Conservation (phyloP, 2,329 filamentous ascomycete species). For the Didymella sp. region DNA sequence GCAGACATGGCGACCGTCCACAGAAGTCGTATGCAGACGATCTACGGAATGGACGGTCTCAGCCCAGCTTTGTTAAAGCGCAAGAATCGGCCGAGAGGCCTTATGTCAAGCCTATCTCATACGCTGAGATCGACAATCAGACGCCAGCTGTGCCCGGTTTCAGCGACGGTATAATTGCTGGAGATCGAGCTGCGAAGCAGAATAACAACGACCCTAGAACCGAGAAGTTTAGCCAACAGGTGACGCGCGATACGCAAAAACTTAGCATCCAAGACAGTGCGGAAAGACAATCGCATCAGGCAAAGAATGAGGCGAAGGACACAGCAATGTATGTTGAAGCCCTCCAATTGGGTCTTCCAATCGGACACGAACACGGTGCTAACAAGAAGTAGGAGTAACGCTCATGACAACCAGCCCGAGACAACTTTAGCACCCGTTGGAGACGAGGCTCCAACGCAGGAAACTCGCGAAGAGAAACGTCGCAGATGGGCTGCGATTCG, state of each 20-base stretch:
- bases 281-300: not conserved
- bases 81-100: slow-evolving; percentile 21
- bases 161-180: slow-evolving; percentile 21
- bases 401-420: slow-evolving; percentile 28
- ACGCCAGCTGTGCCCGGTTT: slow-evolving; percentile 43
- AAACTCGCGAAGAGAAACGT: slow-evolving; percentile 44
- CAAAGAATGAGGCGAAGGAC: not conserved
- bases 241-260: slow-evolving; percentile 17
- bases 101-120: slow-evolving; percentile 38
- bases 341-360: not conserved
- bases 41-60: slow-evolving; percentile 11
- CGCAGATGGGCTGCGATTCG: slow-evolving; percentile 45
- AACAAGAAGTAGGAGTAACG: slow-evolving; percentile 25
- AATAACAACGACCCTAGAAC: slow-evolving; percentile 9
- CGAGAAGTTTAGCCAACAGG: slow-evolving; percentile 8
- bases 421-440: slow-evolving; percentile 27
- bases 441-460: slow-evolving; percentile 38
- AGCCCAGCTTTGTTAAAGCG: slow-evolving; percentile 20
- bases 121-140: slow-evolving; percentile 52
- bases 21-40: slow-evolving; percentile 66
- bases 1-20: slow-evolving; percentile 62
- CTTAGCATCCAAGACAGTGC: slow-evolving; percentile 7
- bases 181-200: slow-evolving; percentile 11
- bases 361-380: slow-evolving; percentile 3
- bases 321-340: not conserved